Conservation (phyloP, 2,329 filamentous ascomycete species). For the Trichoderma harzianum region DNA sequence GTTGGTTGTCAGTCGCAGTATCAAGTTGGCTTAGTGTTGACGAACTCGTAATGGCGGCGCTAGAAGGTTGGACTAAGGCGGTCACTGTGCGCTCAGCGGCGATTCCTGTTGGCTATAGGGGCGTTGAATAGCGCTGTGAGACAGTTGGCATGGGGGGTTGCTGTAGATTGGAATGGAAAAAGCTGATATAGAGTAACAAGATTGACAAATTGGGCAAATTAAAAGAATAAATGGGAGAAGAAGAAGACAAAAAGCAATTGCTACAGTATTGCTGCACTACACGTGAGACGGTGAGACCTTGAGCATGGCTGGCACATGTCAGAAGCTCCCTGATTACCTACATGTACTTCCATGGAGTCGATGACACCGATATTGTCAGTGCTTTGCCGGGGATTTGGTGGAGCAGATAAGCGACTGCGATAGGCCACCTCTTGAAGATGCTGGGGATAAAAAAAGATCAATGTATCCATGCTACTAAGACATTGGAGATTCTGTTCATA, state of each 20-base stretch:
- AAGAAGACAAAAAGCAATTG: neutral
- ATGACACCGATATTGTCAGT: neutral
- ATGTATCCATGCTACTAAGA: neutral
- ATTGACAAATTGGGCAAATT: neutral
- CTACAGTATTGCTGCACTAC: neutral
- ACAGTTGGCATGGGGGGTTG: neutral
- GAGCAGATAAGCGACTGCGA: neutral
- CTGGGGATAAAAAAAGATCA: neutral
- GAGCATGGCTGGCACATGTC: neutral
- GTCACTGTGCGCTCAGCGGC: slow-evolving; percentile 1
- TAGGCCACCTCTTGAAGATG: neutral
- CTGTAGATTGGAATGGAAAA: neutral
- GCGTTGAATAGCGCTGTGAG: neutral
- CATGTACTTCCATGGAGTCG: neutral
- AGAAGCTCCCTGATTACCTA: neutral
- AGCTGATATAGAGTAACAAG: neutral
- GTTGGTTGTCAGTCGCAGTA: slow-evolving; percentile 7
- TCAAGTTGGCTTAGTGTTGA: neutral
- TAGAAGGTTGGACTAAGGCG: neutral
- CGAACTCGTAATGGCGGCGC: neutral
- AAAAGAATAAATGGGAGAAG: too few species aligned
- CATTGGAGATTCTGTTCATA: neutral
- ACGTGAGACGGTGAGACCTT: neutral
- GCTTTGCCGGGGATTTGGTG: neutral
- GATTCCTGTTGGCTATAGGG: neutral